These are phyloP conservation scores for Magnolia changhungtana DNA, from an alignment of 164 flowering plant species.

Conservation along the genomic window DNA sequence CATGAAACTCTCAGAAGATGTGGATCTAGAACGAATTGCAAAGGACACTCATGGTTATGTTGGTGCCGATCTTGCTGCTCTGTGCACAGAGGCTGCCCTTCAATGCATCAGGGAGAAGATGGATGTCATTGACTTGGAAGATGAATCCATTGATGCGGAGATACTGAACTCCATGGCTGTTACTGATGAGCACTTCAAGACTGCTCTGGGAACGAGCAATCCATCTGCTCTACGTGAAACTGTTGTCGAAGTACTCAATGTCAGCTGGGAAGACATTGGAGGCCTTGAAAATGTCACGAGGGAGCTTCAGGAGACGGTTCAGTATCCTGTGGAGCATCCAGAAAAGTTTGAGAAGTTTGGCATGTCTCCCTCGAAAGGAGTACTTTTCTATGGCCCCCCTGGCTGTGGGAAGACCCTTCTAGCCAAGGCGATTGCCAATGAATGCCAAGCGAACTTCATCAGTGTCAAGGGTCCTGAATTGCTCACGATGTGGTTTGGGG, in stretches of 20 bases:
- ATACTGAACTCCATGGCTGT: constrained; percentile 86
- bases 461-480: constrained; percentile 87
- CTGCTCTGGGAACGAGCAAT: constrained; percentile 84
- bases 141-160: constrained; percentile 81
- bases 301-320: constrained; percentile 93
- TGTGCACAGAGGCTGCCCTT: constrained; percentile 83
- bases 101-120: constrained; percentile 90
- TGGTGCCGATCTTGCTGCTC: constrained; percentile 84
- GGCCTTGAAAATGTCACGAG: constrained; percentile 88
- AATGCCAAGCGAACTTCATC: constrained; percentile 86
- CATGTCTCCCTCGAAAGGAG: constrained; percentile 93
- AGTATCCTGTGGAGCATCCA: constrained; percentile 97
- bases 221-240: constrained; percentile 76
- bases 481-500: constrained; percentile 96
- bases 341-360: constrained; percentile 91
- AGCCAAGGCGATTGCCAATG: constrained; percentile 90
- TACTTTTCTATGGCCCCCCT: constrained; percentile 88
- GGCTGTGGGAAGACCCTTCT: constrained; percentile 89
- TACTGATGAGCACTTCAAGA: constrained; percentile 72
- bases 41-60: constrained; percentile 86
- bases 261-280: constrained; percentile 79
- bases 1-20: constrained; percentile 88
- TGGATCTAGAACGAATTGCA: constrained; percentile 67
- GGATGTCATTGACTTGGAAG: constrained; percentile 87
- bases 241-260: constrained; percentile 84